Conservation (phyloP, 306 rosid genomes). For the Ochetophila trinervis region DNA sequence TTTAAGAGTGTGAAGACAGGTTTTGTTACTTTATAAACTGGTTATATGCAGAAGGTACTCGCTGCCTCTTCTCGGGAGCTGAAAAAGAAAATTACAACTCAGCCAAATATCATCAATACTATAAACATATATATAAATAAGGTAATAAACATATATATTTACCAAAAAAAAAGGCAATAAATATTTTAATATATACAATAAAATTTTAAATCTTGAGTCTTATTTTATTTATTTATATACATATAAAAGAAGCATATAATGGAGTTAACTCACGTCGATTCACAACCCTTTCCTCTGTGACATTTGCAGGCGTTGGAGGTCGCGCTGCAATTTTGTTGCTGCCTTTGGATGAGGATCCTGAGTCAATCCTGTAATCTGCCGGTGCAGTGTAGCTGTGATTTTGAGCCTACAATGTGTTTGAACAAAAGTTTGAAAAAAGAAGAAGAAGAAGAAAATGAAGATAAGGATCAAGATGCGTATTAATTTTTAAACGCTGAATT, state of each 20-base stretch:
- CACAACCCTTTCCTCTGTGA: slow-evolving; percentile 59
- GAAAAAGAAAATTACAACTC: slow-evolving; percentile 69
- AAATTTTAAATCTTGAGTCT: too few relatives aligned
- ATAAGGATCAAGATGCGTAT: not conserved
- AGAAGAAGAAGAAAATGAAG: not conserved
- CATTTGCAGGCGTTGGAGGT: slow-evolving; percentile 42
- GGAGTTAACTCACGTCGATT: slow-evolving; percentile 65
- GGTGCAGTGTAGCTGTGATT: slow-evolving; percentile 35
- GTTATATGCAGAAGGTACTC: slow-evolving; percentile 98
- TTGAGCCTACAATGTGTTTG: slow-evolving; percentile 36
- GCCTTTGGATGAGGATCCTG: slow-evolving; percentile 75
- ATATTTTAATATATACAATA: too few relatives aligned
- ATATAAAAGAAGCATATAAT: not conserved
- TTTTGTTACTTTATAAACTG: slow-evolving; percentile 92
- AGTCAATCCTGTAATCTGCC: slow-evolving; percentile 62
- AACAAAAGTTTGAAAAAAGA: not conserved
- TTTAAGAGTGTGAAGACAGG: slow-evolving; percentile 8
- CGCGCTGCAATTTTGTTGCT: slow-evolving; percentile 72
- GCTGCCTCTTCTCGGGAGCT: slow-evolving; percentile 99
- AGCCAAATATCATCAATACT: not conserved
- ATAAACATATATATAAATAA: not conserved
- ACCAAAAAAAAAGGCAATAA: too few relatives aligned
- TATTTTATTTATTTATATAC: not conserved
- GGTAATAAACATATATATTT: too few relatives aligned
- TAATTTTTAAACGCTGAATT: not conserved